These are phyloP conservation scores for Magnusiomyces magnusii DNA, from an alignment of 1,139 yeast species.

Conservation along the genomic window DNA sequence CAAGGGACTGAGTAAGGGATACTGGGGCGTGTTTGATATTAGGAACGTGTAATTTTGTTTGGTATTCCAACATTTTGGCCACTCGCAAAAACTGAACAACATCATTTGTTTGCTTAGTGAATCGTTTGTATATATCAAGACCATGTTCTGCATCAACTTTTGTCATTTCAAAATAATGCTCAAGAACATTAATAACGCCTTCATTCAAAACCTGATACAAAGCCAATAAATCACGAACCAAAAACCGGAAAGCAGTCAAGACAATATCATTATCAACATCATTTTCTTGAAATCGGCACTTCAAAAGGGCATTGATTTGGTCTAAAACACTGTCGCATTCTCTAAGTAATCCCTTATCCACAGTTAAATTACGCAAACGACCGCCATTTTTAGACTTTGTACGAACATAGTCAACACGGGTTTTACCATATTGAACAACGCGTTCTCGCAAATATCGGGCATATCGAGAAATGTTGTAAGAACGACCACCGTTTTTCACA, in stretches of 20 bases:
- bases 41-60: constrained; percentile 87
- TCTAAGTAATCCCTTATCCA: constrained; percentile 76
- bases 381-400: constrained; percentile 45
- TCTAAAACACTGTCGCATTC: constrained; percentile 80
- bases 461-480: constrained; percentile 59
- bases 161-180: constrained; percentile 91
- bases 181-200: constrained; percentile 87
- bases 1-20: constrained; percentile 75
- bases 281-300: constrained; percentile 67
- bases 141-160: constrained; percentile 82
- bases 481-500: constrained; percentile 40
- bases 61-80: constrained; percentile 80
- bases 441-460: constrained; percentile 62
- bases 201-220: constrained; percentile 87
- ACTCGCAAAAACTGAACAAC: constrained; percentile 82
- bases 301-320: constrained; percentile 68
- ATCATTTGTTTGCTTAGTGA: constrained; percentile 78
- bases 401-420: constrained; percentile 70
- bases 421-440: constrained; percentile 57
- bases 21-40: constrained; percentile 97
- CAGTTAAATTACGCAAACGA: constrained; percentile 51
- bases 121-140: constrained; percentile 69
- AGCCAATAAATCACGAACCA: constrained; percentile 78
- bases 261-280: constrained; percentile 72
- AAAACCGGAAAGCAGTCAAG: constrained; percentile 73